These are phyloP conservation scores for Paramecium primaurelia DNA, from an alignment of 73 alveolate genomes.

Conservation along the genomic window DNA sequence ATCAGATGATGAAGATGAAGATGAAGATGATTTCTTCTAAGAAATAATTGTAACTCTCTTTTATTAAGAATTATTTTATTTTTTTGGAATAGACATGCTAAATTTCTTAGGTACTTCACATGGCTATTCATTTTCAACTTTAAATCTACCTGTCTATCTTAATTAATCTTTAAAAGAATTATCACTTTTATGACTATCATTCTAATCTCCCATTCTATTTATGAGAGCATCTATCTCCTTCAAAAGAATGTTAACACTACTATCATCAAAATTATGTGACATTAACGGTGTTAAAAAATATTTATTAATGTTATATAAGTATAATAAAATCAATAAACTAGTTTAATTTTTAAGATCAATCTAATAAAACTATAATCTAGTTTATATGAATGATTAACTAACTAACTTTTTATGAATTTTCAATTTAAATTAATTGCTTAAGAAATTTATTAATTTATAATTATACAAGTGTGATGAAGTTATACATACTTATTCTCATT, in stretches of 20 bases:
- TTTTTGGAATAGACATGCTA: not conserved
- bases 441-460: not conserved
- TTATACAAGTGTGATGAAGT: constrained; percentile 12
- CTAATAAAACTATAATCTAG: not conserved
- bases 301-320: not conserved
- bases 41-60: not conserved
- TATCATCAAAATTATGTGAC: constrained; percentile 8
- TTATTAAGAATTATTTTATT: not conserved
- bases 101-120: not conserved
- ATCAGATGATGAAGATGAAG: constrained; percentile 18
- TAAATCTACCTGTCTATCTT: not conserved
- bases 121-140: not conserved
- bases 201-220: constrained; percentile 16
- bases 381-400: not conserved
- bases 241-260: not conserved
- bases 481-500: not conserved
- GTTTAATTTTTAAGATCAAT: not conserved
- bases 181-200: not conserved
- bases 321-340: not conserved
- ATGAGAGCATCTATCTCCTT: constrained; percentile 2
- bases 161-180: not conserved
- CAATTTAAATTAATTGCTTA: not conserved
- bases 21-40: not conserved
- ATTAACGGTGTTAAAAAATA: not conserved
- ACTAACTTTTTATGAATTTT: not conserved